phyloP scores from a whole-genome alignment of 352 stramenopile genomes.

The Pythium insidiosum region DNA sequence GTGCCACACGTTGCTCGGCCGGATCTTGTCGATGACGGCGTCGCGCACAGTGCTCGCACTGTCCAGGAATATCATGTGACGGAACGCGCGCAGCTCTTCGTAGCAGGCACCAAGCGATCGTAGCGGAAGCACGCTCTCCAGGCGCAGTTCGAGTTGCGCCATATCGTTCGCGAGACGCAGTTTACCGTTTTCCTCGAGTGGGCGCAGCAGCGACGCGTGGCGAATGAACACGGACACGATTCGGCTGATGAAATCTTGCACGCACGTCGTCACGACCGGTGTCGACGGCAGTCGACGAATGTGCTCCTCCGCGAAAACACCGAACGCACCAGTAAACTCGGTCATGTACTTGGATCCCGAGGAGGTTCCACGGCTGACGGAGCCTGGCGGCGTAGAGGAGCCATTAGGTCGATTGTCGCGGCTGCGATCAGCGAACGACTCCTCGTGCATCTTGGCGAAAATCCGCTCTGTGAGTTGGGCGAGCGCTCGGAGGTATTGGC shows the following conservation, averaged over 20 bases:
- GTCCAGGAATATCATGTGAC: conserved; percentile 79
- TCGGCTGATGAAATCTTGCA: conserved; percentile 61
- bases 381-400: too few relatives aligned
- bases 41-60: conserved; percentile 54
- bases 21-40: conserved; percentile 70
- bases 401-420: background rate
- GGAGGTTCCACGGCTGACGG: too few relatives aligned
- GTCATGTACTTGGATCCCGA: conserved; percentile 76
- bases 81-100: conserved; percentile 73
- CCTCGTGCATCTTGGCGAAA: conserved; percentile 79
- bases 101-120: conserved; percentile 49
- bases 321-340: conserved; percentile 60
- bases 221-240: conserved; percentile 75
- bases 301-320: conserved; percentile 67
- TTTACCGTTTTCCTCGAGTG: conserved; percentile 70
- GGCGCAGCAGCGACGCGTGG: conserved; percentile 62
- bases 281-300: conserved; percentile 48
- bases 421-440: conserved; percentile 61
- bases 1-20: conserved; percentile 82
- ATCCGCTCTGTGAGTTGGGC: conserved; percentile 45
- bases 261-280: conserved; percentile 35
- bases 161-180: conserved; percentile 78
- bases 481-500: conserved; percentile 63
- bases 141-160: conserved; percentile 66
- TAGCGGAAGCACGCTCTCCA: conserved; percentile 54